These are phyloP conservation scores for Emergomyces orientalis DNA, from an alignment of 2,329 filamentous ascomycete genomes.

Conservation along the genomic window DNA sequence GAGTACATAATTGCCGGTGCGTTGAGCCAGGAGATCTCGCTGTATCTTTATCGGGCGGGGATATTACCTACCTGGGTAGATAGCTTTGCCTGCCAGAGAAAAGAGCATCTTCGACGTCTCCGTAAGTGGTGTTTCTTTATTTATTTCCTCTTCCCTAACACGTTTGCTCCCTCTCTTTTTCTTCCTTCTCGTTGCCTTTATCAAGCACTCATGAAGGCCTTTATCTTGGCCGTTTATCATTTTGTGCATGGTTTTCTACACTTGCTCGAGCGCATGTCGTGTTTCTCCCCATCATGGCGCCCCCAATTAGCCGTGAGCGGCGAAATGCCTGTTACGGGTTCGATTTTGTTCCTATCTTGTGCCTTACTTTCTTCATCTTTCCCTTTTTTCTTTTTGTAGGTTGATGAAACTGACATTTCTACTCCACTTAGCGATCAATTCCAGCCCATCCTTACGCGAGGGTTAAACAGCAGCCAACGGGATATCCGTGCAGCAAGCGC, in stretches of 20 bases:
- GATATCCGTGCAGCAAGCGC: background rate
- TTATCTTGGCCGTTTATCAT: background rate
- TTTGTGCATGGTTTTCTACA: background rate
- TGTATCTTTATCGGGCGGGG: background rate
- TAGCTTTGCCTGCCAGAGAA: background rate
- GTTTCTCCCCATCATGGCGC: conserved; percentile 10
- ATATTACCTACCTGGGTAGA: background rate
- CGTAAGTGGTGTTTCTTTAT: conserved; percentile 3
- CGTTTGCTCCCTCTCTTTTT: background rate
- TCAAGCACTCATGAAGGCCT: background rate
- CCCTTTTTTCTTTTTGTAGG: background rate
- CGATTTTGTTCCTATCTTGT: conserved; percentile 3
- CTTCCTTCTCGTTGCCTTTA: background rate
- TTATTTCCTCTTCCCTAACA: background rate
- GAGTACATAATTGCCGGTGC: background rate
- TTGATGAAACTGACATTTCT: background rate
- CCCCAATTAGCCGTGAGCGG: conserved; percentile 4
- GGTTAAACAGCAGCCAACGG: background rate
- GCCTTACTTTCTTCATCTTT: background rate
- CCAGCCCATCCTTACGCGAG: background rate
- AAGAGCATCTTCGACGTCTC: background rate
- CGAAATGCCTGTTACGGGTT: conserved; percentile 15
- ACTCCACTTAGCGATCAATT: conserved; percentile 1
- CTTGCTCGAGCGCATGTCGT: background rate
- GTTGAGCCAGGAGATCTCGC: background rate